Conservation (phyloP, 2,329 filamentous ascomycete species). For the Aureobasidium subglaciale region DNA sequence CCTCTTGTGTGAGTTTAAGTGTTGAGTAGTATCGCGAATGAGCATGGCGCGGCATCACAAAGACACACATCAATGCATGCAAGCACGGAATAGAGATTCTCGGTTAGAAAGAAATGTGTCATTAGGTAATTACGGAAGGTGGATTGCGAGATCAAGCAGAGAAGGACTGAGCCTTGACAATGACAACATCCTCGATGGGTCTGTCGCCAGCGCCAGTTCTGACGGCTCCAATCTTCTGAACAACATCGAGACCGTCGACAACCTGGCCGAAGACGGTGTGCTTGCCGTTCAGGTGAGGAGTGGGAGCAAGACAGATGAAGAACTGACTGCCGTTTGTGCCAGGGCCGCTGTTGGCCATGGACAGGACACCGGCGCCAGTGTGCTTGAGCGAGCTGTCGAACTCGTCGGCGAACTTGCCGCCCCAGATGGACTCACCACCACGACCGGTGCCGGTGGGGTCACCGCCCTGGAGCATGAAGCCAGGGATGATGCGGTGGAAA, state of each 20-base stretch:
- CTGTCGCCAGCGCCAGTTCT: constrained; percentile 73
- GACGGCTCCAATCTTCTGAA: constrained; percentile 85
- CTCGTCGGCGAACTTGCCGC: constrained; percentile 81
- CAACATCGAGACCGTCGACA: constrained; percentile 80
- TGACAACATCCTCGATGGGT: constrained; percentile 74
- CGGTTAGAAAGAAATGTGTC: neutral
- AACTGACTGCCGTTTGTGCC: constrained; percentile 95
- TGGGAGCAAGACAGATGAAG: constrained; percentile 87
- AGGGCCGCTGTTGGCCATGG: constrained; percentile 93
- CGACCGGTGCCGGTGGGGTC: constrained; percentile 93
- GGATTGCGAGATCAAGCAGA: neutral
- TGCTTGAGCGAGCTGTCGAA: constrained; percentile 78
- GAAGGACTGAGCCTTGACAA: constrained; percentile 32
- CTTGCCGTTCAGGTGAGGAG: constrained; percentile 83
- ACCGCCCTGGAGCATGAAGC: constrained; percentile 96
- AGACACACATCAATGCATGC: too few species aligned
- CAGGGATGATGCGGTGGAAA: constrained; percentile 66
- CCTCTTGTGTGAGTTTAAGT: neutral
- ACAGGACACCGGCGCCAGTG: constrained; percentile 70
- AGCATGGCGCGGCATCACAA: neutral
- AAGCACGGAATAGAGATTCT: too few species aligned
- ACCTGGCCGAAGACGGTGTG: constrained; percentile 95
- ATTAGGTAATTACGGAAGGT: constrained; percentile 9
- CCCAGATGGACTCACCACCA: constrained; percentile 75
- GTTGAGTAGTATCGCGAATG: too few species aligned